phyloP scores from a whole-genome alignment of 2,329 filamentous ascomycete genomes.

The Immersiporthe knoxdaviesiana region DNA sequence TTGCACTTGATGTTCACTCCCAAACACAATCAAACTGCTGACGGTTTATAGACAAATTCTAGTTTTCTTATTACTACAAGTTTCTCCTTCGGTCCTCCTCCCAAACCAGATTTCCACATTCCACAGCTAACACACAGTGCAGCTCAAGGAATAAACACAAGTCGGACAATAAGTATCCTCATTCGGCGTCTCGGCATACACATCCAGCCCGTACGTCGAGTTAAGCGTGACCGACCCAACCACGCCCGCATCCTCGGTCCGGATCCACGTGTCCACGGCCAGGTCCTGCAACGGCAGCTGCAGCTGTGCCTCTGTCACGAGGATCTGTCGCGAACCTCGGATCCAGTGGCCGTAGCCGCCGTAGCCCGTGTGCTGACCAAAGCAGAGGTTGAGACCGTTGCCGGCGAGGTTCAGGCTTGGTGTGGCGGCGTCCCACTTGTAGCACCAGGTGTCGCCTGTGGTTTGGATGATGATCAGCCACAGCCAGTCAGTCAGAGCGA shows the following conservation, averaged over 20 bases:
- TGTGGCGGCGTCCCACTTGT: slow-evolving; percentile 38
- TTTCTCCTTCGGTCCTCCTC: no score
- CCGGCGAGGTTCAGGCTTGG: slow-evolving; percentile 35
- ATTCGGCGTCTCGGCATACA: slow-evolving; percentile 44
- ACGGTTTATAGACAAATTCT: no score
- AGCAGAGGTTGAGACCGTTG: slow-evolving; percentile 46
- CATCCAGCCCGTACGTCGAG: slow-evolving; percentile 53
- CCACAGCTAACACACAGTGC: no score
- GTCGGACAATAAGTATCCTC: slow-evolving; percentile 32
- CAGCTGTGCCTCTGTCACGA: slow-evolving; percentile 38
- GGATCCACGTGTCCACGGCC: slow-evolving; percentile 54
- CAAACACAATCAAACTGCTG: no score
- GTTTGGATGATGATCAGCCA: background rate
- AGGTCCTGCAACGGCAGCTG: slow-evolving; percentile 23
- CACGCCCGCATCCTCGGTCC: slow-evolving; percentile 51
- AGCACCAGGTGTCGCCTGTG: slow-evolving; percentile 53
- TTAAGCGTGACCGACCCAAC: slow-evolving; percentile 53
- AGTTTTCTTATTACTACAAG: no score
- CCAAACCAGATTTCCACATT: no score
- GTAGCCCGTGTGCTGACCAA: slow-evolving; percentile 69
- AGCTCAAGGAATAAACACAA: slow-evolving; percentile 17
- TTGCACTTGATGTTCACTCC: no score
- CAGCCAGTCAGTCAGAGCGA: background rate
- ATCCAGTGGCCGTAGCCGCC: slow-evolving; percentile 70
- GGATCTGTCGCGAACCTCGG: slow-evolving; percentile 56